Base-by-base conservation (phyloP, 768 basidiomycete species). In the Psilocybe tampanensis region DNA sequence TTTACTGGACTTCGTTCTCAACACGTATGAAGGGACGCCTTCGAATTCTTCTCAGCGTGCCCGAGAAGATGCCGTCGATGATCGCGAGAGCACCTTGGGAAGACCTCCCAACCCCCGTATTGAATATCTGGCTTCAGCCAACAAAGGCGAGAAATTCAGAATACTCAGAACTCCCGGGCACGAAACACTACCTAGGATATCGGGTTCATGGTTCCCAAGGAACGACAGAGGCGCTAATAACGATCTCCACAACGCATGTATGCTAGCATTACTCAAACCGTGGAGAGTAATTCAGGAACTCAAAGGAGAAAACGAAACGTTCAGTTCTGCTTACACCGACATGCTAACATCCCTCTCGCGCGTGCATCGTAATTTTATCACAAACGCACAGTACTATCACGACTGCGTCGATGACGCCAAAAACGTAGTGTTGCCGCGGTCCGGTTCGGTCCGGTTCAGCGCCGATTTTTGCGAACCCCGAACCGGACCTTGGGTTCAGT, bases 11-110 rank as follows among this genome's bases (percentile, higher is more conserved):
- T 47, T 47, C 45, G 19, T 52, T 1, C 12, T 65, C 1, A 26
- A 66, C 19, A 67, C 64, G n/a, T 39, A 39, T 13, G 36, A 39
- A n/a, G 36, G 36, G 3, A n/a, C n/a, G n/a, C n/a, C n/a, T n/a
- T n/a, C n/a, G n/a, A n/a, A n/a, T n/a, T n/a, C n/a, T n/a, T n/a
- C n/a, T n/a, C n/a, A n/a, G n/a, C n/a, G n/a, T n/a, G n/a, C n/a
- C n/a, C n/a, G n/a, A n/a, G n/a, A n/a, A n/a, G n/a, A n/a, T n/a
- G n/a, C n/a, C n/a, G n/a, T n/a, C n/a, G n/a, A n/a, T n/a, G n/a
- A n/a, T n/a, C n/a, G n/a, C n/a, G n/a, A n/a, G n/a, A n/a, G n/a
- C n/a, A n/a, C n/a, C n/a, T n/a, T 39, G 15, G 36, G 36, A 39
- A 5, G 36, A 13, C 36, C 36, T 3, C 36, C 36, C 12, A 39